Evolutionary conservation across 164 flowering plant species (phyloP), one percentile per base, ranked within the genome.

Genomic region (Sedum album): DNA sequence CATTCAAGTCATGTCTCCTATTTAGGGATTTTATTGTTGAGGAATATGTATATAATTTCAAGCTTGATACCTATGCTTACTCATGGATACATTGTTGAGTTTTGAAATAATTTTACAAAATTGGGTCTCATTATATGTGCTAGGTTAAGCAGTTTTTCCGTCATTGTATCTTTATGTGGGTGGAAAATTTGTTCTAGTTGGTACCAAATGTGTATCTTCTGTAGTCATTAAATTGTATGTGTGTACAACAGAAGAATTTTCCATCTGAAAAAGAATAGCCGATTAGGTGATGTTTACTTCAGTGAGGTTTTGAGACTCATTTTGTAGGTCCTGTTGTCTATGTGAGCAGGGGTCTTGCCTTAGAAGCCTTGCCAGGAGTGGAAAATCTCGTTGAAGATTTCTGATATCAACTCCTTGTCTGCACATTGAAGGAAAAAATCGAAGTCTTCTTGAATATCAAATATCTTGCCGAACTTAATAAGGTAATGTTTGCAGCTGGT

Each of bases 341-440:
- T 55, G 17, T 55, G 28, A 14, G 53, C 53, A 48, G 53, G 23
- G 53, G 21, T 17, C n/a, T 17, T 0, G 26, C 28, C 28, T 84
- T 72, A 93, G 91, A 94, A 94, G 55, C 99, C 99, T 80, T 90
- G 91, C 97, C 99, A 91, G 33, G 82, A 80, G 60, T 71, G 66
- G n/a, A 94, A 90, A 71, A 91, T 80, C 75, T 90, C 95, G 66
- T 87, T 84, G 73, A 94, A 88, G 69, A 91, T 63, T 48, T 94
- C 96, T 8, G 86, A 76, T 30, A 94, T 78, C 38, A 94, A 77
- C 17, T 91, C 99, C 74, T 91, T 83, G 42, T 91, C 96, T n/a
- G 90, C 95, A 69, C 65, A 72, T 51, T 79, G 85, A 69, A 94
- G 67, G 73, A 94, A 94, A 35, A 72, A 71, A 68, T 82, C 84